Evolutionary conservation across 768 basidiomycete genomes (phyloP), one percentile per base, ranked within the genome.

Genomic region (Neoboletus brunneissimus): DNA sequence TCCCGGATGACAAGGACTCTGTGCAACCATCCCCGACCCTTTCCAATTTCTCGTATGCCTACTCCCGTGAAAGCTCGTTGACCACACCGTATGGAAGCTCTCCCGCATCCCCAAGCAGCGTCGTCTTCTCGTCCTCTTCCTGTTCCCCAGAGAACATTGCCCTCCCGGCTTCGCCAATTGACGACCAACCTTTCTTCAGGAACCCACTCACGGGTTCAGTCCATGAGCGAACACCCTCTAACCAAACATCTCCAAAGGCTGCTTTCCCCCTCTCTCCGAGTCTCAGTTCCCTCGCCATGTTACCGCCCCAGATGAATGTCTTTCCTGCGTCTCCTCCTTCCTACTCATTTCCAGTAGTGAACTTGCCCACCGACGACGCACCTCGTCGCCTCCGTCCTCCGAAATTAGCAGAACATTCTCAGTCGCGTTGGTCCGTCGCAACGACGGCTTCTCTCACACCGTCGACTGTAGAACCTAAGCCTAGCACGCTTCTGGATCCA

Each of bases 341-440:
- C 0, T 20, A 22, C 15, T 12, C 32, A n/a, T 34, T 47, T 38
- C 34, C 55, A 4, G 5, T 10, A 10, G 25, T 13, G n/a, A n/a
- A 40, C 9, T 4, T n/a, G 16, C 2, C 13, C 13, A 11, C 8
- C 1, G 35, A 44, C 4, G n/a, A 25, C 4, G 27, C n/a, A 0
- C 22, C n/a, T 12, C 49, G 25, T 3, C 38, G 37, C n/a, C 64
- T 66, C 9, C 46, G 45, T 2, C 13, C 64, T 6, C 47, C 51
- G 5, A 54, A 54, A 10, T 10, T 13, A 7, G 18, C 54, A 5
- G 23, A 56, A n/a, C 38, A 47, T 8, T 55, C 61, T 12, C 67
- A 67, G 49, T 67, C 66, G 0, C 63, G 49, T 15, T 71, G 70
- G 70, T 71, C 70, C 15, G 54, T 73, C 23, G 70, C 70, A 5